phyloP scores from a whole-genome alignment of 768 basidiomycete species.

The Lactifluus pinguis region DNA sequence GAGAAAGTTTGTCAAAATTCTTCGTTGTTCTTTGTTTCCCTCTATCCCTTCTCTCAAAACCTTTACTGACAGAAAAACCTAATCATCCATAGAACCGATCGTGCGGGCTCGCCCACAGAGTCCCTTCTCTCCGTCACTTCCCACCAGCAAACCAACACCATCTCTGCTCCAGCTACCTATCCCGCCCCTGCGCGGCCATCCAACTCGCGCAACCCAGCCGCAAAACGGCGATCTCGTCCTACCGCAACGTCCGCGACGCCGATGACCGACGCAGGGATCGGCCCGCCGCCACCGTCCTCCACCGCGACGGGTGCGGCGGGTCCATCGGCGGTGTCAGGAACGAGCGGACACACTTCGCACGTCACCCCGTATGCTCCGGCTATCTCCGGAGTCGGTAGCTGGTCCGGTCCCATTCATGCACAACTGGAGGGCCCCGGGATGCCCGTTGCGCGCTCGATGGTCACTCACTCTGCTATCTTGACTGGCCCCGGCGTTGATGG shows the following conservation, averaged over 20 bases:
- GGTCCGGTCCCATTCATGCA: slow-evolving; percentile 32
- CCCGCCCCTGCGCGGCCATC: slow-evolving; percentile 20
- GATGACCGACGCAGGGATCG: neutral
- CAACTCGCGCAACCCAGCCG: slow-evolving; percentile 33
- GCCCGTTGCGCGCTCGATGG: slow-evolving; percentile 48
- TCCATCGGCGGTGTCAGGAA: slow-evolving; percentile 6
- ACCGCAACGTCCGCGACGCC: slow-evolving; percentile 9
- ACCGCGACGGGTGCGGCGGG: slow-evolving; percentile 16
- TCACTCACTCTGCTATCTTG: slow-evolving; percentile 27
- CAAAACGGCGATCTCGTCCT: slow-evolving; percentile 16
- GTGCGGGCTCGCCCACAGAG: slow-evolving; percentile 61
- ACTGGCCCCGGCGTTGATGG: slow-evolving; percentile 35
- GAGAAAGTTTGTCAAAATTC: slow-evolving; percentile 46
- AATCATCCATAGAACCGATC: slow-evolving; percentile 41
- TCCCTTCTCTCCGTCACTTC: slow-evolving; percentile 66
- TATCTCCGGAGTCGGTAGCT: slow-evolving; percentile 29
- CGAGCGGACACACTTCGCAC: slow-evolving; percentile 3
- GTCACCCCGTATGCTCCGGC: neutral
- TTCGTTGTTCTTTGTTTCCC: neutral
- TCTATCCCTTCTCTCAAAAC: too few species aligned
- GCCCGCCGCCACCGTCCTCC: neutral
- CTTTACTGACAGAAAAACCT: too few species aligned
- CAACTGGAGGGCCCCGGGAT: slow-evolving; percentile 73
- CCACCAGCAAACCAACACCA: slow-evolving; percentile 31
- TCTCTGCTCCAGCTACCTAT: slow-evolving; percentile 5